These are phyloP conservation scores for Puccinia triticina DNA, from an alignment of 1,284 basidiomycete genomes.

Conservation along the genomic window DNA sequence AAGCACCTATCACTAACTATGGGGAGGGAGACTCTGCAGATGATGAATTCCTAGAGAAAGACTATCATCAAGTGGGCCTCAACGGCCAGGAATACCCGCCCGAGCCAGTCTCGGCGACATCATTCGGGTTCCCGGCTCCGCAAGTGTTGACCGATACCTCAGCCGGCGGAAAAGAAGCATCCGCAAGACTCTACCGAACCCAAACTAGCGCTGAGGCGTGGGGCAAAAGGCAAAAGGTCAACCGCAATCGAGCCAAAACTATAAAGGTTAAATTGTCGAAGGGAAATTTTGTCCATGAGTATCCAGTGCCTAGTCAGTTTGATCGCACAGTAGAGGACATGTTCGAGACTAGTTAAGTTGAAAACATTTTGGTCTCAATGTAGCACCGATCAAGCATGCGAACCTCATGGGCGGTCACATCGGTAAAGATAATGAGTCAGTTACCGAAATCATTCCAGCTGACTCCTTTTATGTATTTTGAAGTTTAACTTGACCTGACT, in stretches of 20 bases:
- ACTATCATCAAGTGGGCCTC: slow-evolving; percentile 7
- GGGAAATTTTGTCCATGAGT: slow-evolving; percentile 48
- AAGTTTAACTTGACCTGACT: too few relatives aligned
- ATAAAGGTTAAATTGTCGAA: slow-evolving; percentile 43
- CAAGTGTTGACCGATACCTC: not conserved
- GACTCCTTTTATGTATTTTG: too few relatives aligned
- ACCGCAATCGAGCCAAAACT: slow-evolving; percentile 45
- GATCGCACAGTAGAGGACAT: not conserved
- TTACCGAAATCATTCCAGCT: too few relatives aligned
- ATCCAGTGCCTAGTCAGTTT: slow-evolving; percentile 41
- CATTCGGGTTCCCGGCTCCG: slow-evolving; percentile 19
- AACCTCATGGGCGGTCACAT: slow-evolving; percentile 36
- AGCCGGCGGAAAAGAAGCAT: not conserved
- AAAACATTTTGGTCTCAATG: not conserved
- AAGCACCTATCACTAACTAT: not conserved
- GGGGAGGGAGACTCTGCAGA: slow-evolving; percentile 7
- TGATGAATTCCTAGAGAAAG: slow-evolving; percentile 15
- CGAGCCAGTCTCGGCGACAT: not conserved
- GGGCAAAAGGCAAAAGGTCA: slow-evolving; percentile 26
- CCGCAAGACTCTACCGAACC: slow-evolving; percentile 14
- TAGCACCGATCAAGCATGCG: slow-evolving; percentile 38
- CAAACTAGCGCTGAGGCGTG: slow-evolving; percentile 45
- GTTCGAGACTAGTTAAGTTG: too few relatives aligned
- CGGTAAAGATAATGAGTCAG: slow-evolving; percentile 37
- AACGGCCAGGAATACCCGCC: slow-evolving; percentile 5